Conservation (phyloP, 768 basidiomycete species). For the Gelatoporia subvermispora region DNA sequence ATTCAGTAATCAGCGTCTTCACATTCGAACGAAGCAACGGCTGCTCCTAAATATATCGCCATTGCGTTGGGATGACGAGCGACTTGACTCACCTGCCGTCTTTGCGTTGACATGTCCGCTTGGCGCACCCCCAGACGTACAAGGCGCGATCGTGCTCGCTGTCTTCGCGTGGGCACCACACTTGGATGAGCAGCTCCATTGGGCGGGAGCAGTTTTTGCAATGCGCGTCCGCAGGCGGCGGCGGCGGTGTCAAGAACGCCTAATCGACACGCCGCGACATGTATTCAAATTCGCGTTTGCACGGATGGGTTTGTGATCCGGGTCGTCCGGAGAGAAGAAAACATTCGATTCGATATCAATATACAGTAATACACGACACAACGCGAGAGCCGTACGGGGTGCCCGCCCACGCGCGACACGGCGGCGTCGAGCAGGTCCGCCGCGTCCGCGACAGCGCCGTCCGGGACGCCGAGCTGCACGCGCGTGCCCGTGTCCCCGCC, state of each 20-base stretch:
- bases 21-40: not conserved
- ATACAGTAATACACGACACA: constrained; percentile 38
- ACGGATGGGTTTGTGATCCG: not conserved
- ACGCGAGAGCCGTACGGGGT: constrained; percentile 71
- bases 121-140: constrained; percentile 82
- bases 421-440: constrained; percentile 68
- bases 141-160: constrained; percentile 82
- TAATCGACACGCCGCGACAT: constrained; percentile 26
- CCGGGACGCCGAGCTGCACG: constrained; percentile 77
- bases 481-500: constrained; percentile 34
- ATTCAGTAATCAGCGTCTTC: not conserved
- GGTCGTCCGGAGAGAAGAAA: not conserved
- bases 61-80: not conserved
- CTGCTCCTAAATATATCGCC: too few species aligned
- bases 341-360: constrained; percentile 40
- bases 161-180: constrained; percentile 87
- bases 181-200: constrained; percentile 80
- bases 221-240: constrained; percentile 53
- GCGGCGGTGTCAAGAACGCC: constrained; percentile 67
- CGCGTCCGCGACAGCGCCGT: constrained; percentile 56
- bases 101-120: constrained; percentile 65
- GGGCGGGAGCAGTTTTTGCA: constrained; percentile 70
- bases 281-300: not conserved
- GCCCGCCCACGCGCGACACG: constrained; percentile 86
- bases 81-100: constrained; percentile 55